Base-by-base conservation (phyloP, 306 rosid genomes). In the Comarum palustre region DNA sequence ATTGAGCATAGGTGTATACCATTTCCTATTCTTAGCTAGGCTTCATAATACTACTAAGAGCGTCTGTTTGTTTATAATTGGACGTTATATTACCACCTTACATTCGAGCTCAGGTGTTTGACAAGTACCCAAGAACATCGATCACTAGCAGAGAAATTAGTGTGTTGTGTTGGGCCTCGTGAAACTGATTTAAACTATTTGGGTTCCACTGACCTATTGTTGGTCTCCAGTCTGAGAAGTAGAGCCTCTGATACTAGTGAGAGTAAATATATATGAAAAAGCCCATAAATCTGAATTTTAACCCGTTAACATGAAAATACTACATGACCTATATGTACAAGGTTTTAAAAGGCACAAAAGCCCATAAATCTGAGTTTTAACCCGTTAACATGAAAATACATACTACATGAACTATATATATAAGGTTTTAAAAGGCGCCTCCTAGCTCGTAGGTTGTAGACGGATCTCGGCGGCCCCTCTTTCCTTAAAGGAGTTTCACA, bases 1-100 rank as follows among this genome's bases (percentile, higher is more conserved):
- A n/a, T 24, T n/a, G 25, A 51, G 57, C 57, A 51, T 16, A 11
- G 14, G 27, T 45, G 1, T 7, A 22, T 12, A 3, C 6, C 43
- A 43, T 2, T 20, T 9, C 14, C 14, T 8, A 52, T 20, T 52
- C 14, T 52, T 14, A 20, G 15, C 48, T 2, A 43, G 59, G 29
- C 14, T 29, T 52, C 58, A 52, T 52, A 52, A 7, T 29, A 25
- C 64, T 19, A 38, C 47, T 11, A 43, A 43, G 16, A 43, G 42
- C 72, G 12, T 31, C 11, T 32, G 73, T 31, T 50, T n/a, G 62
- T 32, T 34, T 34, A 69, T 20, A 52, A 69, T 68, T 68, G 72
- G 71, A 31, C 15, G 10, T 55, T 55, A 11, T 12, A 31, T 38
- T 38, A 38, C 41, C 6, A 52, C 59, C 59, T 22, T 52, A 27